phyloP scores from a whole-genome alignment of 352 stramenopile genomes.

The Phytophthora europaea region DNA sequence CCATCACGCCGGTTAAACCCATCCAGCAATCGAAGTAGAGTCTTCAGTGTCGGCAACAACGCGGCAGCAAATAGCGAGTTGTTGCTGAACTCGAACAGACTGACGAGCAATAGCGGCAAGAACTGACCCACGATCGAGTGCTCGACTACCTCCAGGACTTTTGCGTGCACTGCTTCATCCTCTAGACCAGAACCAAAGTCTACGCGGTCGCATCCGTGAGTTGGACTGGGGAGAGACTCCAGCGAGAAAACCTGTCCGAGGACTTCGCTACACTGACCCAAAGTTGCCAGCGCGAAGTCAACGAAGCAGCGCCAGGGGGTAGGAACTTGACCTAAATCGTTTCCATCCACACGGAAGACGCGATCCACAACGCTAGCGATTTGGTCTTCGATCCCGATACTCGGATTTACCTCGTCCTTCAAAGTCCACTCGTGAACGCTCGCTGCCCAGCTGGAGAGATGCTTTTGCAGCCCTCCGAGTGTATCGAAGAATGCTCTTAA shows the following conservation, averaged over 20 bases:
- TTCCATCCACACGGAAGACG: slow-evolving; percentile 47
- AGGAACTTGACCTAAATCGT: slow-evolving; percentile 37
- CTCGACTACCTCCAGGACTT: slow-evolving; percentile 41
- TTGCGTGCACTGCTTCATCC: background rate
- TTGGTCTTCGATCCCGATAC: slow-evolving; percentile 16
- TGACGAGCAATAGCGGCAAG: slow-evolving; percentile 61
- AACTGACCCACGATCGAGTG: slow-evolving; percentile 64
- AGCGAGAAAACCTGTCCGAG: slow-evolving; percentile 37
- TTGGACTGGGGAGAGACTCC: slow-evolving; percentile 43
- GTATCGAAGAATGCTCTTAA: slow-evolving; percentile 29
- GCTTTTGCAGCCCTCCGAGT: slow-evolving; percentile 68
- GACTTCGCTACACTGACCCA: slow-evolving; percentile 45
- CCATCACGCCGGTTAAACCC: slow-evolving; percentile 45
- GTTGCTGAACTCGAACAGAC: slow-evolving; percentile 71
- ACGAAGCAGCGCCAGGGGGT: slow-evolving; percentile 59
- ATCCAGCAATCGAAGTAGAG: slow-evolving; percentile 61
- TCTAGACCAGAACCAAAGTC: background rate
- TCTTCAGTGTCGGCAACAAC: slow-evolving; percentile 57
- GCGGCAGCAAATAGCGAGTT: slow-evolving; percentile 56
- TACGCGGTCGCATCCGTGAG: slow-evolving; percentile 15
- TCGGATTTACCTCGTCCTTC: background rate
- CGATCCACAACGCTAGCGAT: slow-evolving; percentile 44
- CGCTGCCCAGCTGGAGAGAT: slow-evolving; percentile 71
- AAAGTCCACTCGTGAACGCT: slow-evolving; percentile 33
- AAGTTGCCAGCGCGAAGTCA: slow-evolving; percentile 45